phyloP scores from a whole-genome alignment of 169 alveolate genomes.

The Eimeria praecox region DNA sequence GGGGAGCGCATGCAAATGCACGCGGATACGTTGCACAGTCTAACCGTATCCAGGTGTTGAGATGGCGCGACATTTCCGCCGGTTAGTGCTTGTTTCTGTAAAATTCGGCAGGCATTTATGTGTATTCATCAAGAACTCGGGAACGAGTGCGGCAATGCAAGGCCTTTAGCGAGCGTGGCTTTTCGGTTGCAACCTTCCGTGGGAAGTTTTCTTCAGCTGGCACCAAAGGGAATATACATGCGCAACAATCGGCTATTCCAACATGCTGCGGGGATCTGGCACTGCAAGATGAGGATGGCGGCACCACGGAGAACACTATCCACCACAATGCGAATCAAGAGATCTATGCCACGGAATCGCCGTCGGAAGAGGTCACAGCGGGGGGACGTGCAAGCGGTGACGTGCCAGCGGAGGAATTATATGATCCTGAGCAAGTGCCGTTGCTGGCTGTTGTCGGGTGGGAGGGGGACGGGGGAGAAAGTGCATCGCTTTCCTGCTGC shows the following conservation, averaged over 20 bases:
- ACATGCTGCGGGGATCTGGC: neutral
- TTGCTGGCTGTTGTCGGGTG: slow-evolving; percentile 73
- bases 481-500: slow-evolving; percentile 41
- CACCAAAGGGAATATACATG: neutral
- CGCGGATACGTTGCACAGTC: neutral
- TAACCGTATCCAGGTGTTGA: neutral
- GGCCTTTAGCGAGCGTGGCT: slow-evolving; percentile 71
- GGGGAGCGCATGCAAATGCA: neutral
- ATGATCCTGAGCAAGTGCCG: slow-evolving; percentile 51
- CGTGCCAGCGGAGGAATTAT: neutral
- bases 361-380: neutral
- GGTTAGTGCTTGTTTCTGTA: neutral
- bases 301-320: neutral
- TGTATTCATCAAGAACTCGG: slow-evolving; percentile 29
- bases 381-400: neutral
- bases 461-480: slow-evolving; percentile 71
- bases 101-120: slow-evolving; percentile 30
- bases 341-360: neutral
- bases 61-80: neutral
- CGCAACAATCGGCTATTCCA: neutral
- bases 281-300: neutral
- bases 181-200: slow-evolving; percentile 66
- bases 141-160: slow-evolving; percentile 39
- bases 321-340: neutral
- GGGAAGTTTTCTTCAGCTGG: slow-evolving; percentile 60